Conservation (phyloP, 78 protist species). For the Cyanophora paradoxa region DNA sequence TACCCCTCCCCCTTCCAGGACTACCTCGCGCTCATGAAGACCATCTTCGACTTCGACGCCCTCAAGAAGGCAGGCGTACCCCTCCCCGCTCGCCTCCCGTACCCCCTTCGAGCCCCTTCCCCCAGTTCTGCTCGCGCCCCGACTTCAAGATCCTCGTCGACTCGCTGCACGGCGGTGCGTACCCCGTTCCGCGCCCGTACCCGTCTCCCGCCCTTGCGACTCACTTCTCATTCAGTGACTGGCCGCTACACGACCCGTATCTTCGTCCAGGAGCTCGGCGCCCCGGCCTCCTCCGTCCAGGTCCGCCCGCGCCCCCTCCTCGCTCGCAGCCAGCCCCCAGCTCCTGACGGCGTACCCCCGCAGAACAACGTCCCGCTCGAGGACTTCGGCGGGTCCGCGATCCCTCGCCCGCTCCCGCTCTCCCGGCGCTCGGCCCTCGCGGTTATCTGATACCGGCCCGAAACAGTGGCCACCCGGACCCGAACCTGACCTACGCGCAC, state of each 20-base stretch:
- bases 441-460: too few relatives aligned
- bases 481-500: conserved; percentile 91
- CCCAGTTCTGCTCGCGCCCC: conserved; percentile 31
- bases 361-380: conserved; percentile 55
- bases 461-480: conserved; percentile 97
- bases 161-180: conserved; percentile 70
- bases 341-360: background rate
- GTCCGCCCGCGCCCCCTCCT: background rate
- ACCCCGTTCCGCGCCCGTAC: background rate
- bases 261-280: conserved; percentile 75
- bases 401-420: background rate
- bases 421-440: too few relatives aligned
- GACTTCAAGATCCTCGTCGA: conserved; percentile 69
- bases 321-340: background rate
- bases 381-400: conserved; percentile 85
- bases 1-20: too few relatives aligned
- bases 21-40: conserved; percentile 55
- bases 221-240: conserved; percentile 53
- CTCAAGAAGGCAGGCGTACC: conserved; percentile 38
- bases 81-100: too few relatives aligned
- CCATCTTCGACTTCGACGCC: conserved; percentile 74
- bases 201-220: too few relatives aligned
- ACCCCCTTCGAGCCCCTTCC: too few relatives aligned
- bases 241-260: conserved; percentile 88
- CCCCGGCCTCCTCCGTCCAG: conserved; percentile 34